phyloP scores from a whole-genome alignment of 495 filamentous ascomycete species.

The Penicillium salamii region DNA sequence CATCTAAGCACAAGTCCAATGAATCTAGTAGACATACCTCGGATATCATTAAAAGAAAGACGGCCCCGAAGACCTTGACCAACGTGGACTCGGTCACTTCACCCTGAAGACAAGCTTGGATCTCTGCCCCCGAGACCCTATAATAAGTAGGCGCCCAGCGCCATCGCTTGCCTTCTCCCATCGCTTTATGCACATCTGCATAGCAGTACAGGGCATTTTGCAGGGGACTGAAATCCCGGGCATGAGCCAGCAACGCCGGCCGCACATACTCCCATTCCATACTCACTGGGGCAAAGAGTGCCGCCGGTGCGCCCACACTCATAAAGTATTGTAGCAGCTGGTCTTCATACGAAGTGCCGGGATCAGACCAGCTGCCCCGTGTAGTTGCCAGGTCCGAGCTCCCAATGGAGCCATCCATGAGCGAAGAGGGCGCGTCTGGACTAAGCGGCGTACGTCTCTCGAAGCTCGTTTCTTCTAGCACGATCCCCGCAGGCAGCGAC shows the following conservation, averaged over 20 bases:
- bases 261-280: slow-evolving; percentile 40
- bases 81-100: slow-evolving; percentile 26
- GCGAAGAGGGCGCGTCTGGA: slow-evolving; percentile 14
- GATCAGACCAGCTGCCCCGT: slow-evolving; percentile 20
- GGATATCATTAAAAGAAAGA: slow-evolving; percentile 40
- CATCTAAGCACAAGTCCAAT: not conserved
- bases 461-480: slow-evolving; percentile 13
- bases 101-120: slow-evolving; percentile 30
- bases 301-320: slow-evolving; percentile 32
- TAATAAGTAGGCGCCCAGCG: slow-evolving; percentile 33
- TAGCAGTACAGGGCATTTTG: slow-evolving; percentile 38
- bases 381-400: slow-evolving; percentile 16
- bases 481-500: slow-evolving; percentile 5
- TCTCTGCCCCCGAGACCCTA: slow-evolving; percentile 31
- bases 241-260: slow-evolving; percentile 24
- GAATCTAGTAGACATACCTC: slow-evolving; percentile 25
- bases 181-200: slow-evolving; percentile 31
- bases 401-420: slow-evolving; percentile 16
- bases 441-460: slow-evolving; percentile 13
- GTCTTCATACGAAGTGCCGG: slow-evolving; percentile 28
- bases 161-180: slow-evolving; percentile 31
- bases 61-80: slow-evolving; percentile 28
- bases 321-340: slow-evolving; percentile 34
- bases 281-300: slow-evolving; percentile 31
- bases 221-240: slow-evolving; percentile 24